Base-by-base conservation (phyloP, 1,284 basidiomycete species). In the Neolentinus lepideus region DNA sequence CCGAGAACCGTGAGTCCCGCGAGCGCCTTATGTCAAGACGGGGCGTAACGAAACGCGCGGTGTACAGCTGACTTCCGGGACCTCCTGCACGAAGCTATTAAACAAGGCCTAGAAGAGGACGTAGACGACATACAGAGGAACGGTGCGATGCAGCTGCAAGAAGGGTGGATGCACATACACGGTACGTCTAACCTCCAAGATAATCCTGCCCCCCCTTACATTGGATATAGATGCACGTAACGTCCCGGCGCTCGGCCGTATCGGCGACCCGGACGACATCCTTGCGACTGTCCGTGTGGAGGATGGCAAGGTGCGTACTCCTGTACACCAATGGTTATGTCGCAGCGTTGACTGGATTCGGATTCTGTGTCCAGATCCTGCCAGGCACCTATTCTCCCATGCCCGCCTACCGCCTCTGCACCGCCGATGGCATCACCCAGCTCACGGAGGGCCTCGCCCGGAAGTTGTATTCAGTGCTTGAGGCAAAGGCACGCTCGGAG, bases 91-190 rank as follows among this genome's bases (percentile, higher is more conserved):
- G 68, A 78, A 55, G 79, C 79, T 4, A 71, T 90, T 11, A 74
- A 75, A 57, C 66, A 71, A 25, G 82, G 75, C 29, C 70, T 91
- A 3, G 65, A 64, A 6, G 78, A 85, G 51, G 76, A 74, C 14
- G 71, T 77, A 1, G 89, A 91, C 61, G 83, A 88, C 2, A 72
- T 88, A 2, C 83, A 85, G 71, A 76, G 64, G 12, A 83, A 83
- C 57, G 79, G 75, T 2, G 89, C 88, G 12, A 69, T 79, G 24
- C 85, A 88, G 63, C 69, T 81, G 2, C 78, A 80, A 56, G 69
- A 80, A 45, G 90, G 89, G 11, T 92, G 89, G 90, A 86, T 92
- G 85, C 89, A 92, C 65, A 83, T 92, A 52, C 81, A 90, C 52
- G 89, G 88, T 87, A 60, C 55, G 78, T 59, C 33, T 33, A 9